Conservation (phyloP, 2,329 filamentous ascomycete species). For the Byssochlamys sp. region DNA sequence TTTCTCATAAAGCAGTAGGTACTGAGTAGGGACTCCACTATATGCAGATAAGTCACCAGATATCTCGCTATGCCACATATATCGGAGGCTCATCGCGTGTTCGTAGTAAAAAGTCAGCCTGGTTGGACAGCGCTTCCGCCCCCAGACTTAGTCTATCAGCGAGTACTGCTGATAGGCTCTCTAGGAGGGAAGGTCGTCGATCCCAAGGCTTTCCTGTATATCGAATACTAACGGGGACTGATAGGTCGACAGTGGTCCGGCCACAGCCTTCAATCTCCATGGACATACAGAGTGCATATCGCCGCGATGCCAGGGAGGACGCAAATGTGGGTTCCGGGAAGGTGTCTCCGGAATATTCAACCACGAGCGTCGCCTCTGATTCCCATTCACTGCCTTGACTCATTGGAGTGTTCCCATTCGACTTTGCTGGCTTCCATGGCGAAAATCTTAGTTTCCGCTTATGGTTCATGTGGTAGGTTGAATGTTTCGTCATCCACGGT, state of each 20-base stretch:
- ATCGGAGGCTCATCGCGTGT: background rate
- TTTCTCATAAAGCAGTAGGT: background rate
- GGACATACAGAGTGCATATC: slow-evolving; percentile 4
- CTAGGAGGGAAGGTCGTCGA: background rate
- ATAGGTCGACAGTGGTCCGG: background rate
- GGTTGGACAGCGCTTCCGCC: background rate
- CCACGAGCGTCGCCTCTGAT: background rate
- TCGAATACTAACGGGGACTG: slow-evolving; percentile 3
- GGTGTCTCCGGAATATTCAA: background rate
- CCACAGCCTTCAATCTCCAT: slow-evolving; percentile 1
- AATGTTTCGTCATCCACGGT: slow-evolving; percentile 1
- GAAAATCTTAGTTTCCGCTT: slow-evolving; percentile 3
- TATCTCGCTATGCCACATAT: background rate
- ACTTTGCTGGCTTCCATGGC: background rate
- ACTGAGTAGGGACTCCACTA: background rate
- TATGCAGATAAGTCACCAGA: background rate
- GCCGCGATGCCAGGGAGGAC: slow-evolving; percentile 4
- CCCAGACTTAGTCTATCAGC: background rate
- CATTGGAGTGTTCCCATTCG: background rate
- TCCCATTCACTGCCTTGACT: slow-evolving; percentile 1
- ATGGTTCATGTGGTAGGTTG: background rate
- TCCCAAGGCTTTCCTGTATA: background rate
- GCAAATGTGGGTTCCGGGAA: slow-evolving; percentile 3
- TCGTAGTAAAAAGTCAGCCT: background rate
- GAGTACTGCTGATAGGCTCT: background rate